Evolutionary conservation across 352 stramenopile genomes (phyloP), one percentile per base, ranked within the genome.

Genomic region (Phytophthora tubulina): DNA sequence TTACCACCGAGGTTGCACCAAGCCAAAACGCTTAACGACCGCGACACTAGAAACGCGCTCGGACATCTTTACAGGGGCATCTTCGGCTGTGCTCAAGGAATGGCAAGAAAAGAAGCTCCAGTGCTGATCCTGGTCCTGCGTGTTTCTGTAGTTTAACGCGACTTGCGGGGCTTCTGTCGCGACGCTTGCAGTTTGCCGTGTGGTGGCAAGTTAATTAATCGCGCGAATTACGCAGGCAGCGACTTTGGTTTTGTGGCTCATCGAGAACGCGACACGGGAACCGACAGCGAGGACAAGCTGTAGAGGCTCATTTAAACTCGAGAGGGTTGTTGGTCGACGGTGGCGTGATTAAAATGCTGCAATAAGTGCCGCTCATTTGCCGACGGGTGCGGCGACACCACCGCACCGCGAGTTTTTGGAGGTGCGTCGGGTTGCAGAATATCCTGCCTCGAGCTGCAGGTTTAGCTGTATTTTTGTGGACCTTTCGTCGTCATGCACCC

Each of bases 21-120:
- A 55, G 42, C 57, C 41, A 58, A 65, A 50, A 38, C 45, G 39
- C 50, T 67, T 55, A 55, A 71, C 60, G 63, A 45, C 38, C 17
- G 13, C 35, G 52, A 70, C 11, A 49, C 33, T 71, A 76, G 69
- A 76, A 72, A 76, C 63, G 69, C 69, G 42, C 44, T 60, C 33
- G 5, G 49, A 61, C 63, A 62, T 72, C 64, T 76, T 67, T 76
- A 76, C 63, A 72, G 64, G 49, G 11, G n/a, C 55, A 76, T 76
- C 63, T 63, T 76, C 54, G 63, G 69, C 68, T 75, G 68, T 72
- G 68, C 39, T 66, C 31, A 30, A 50, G 63, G 69, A 69, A 76
- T 54, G 36, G 17, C 44, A 72, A 57, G 44, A 61, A 38, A 56
- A 50, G 38, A 30, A 42, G 55, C 41, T 10, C 9, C 13, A 67